Evolutionary conservation across 2,329 filamentous ascomycete genomes (phyloP).

Genomic region (Microdochium paspali): DNA sequence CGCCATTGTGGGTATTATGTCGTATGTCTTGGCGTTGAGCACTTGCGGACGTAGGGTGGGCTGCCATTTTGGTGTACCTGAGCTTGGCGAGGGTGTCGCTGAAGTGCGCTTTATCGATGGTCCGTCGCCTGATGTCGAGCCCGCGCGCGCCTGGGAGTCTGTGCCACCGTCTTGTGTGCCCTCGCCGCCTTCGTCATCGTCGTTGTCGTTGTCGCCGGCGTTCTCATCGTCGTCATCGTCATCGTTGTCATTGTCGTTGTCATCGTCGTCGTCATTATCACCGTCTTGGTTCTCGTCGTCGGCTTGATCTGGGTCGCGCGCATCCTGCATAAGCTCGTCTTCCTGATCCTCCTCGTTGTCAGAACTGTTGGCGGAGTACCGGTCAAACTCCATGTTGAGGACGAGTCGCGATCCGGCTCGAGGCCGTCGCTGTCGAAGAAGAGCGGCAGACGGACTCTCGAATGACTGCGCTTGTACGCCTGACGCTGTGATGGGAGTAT

Average conservation of each 20-base stretch:
- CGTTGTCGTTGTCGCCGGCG: conserved; percentile 25
- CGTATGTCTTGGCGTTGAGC: conserved; percentile 73
- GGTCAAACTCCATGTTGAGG: conserved; percentile 16
- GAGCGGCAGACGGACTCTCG: too few relatives aligned
- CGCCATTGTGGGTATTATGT: conserved; percentile 94
- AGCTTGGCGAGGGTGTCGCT: conserved; percentile 17
- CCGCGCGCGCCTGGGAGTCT: background rate
- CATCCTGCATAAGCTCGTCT: conserved; percentile 21
- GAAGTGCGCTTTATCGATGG: conserved; percentile 17
- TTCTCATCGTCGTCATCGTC: conserved; percentile 24
- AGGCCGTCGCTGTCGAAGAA: background rate
- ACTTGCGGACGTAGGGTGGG: conserved; percentile 66
- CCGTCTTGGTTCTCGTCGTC: conserved; percentile 22
- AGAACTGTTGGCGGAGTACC: conserved; percentile 30
- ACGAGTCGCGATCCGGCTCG: background rate
- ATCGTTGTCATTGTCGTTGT: conserved; percentile 25
- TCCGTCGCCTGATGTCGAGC: conserved; percentile 3
- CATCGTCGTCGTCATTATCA: conserved; percentile 22
- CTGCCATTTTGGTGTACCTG: conserved; percentile 30
- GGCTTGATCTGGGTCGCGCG: conserved; percentile 26
- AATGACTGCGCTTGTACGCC: too few relatives aligned
- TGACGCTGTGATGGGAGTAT: too few relatives aligned
- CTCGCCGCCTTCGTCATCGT: conserved; percentile 24
- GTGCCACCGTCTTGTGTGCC: conserved; percentile 4
- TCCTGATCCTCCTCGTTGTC: conserved; percentile 35